These are phyloP conservation scores for Triticum timopheevii DNA, from an alignment of 176 grass and related monocot species.

Conservation along the genomic window DNA sequence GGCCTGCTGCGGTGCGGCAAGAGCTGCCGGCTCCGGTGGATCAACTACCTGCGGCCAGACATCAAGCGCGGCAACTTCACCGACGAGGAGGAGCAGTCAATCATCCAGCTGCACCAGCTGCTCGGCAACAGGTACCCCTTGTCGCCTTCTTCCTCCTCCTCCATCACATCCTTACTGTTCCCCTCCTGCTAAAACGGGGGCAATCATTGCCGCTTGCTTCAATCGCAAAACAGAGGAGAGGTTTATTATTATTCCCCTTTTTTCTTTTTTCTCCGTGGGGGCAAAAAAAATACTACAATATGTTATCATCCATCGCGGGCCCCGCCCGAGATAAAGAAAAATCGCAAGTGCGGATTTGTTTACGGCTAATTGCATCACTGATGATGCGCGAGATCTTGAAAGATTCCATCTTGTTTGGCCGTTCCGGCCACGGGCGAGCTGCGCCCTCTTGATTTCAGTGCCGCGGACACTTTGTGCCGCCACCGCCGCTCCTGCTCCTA, in stretches of 20 bases:
- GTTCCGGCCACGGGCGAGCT: not conserved
- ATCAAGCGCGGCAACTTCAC: constrained; percentile 92
- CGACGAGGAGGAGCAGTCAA: constrained; percentile 73
- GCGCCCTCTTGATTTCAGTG: constrained; percentile 29
- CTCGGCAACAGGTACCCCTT: constrained; percentile 65
- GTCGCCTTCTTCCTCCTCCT: not conserved
- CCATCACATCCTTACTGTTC: not conserved
- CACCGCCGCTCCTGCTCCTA: no score
- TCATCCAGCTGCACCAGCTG: constrained; percentile 69
- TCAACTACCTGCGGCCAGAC: constrained; percentile 84
- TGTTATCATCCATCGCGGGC: constrained; percentile 15
- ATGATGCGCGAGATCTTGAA: constrained; percentile 38
- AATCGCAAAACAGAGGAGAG: not conserved
- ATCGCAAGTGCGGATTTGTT: not conserved
- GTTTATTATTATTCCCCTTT: not conserved
- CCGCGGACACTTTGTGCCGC: not conserved
- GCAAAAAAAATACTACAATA: not conserved
- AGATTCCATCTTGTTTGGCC: constrained; percentile 42
- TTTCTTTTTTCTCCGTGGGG: not conserved
- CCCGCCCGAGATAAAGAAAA: constrained; percentile 5
- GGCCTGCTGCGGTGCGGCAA: constrained; percentile 80
- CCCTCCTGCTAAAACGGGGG: not conserved
- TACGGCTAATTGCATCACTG: constrained; percentile 33
- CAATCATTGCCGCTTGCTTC: constrained; percentile 36
- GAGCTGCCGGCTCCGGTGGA: constrained; percentile 93